Base-by-base conservation (phyloP, 306 rosid species). In the Hippophae rhamnoides region DNA sequence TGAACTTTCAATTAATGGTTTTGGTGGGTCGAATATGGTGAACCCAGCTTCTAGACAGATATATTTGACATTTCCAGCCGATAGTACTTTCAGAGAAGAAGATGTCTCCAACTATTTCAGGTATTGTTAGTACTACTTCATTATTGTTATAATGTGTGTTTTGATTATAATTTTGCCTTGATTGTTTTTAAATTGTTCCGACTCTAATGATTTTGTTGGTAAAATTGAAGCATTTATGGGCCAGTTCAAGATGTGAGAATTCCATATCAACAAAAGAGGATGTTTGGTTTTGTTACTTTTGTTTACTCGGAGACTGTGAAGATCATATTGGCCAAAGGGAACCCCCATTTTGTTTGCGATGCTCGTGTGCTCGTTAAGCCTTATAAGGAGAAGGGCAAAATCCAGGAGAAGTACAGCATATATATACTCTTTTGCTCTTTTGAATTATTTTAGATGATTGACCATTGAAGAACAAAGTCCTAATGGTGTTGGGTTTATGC, bases 181-280 rank as follows among this genome's bases (percentile, higher is more conserved):
- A 52, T 5, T 6, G 44, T 46, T 46, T 18, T 13, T 1, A 0
- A 50, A 46, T 9, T 47, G 72, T 60, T 56, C 63, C 61, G 62
- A 65, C 27, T 40, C 18, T 2, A 14, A 38, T 42, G 60, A 46
- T 2, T 68, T 54, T 10, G 45, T 31, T 66, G 60, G 12, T 27
- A 54, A 43, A 18, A 9, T 41, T 76, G 72, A 60, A 92, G 99
- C 80, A 82, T 79, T 60, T 92, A 81, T 62, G 99, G 99, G 4
- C 96, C 96, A 1, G 99, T 92, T 58, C 95, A 92, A 77, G 99
- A 92, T n/a, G 99, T 92, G 84, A 83, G 99, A 75, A 92, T 92
- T 60, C 99, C 99, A 18, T 92, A 92, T 56, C 99, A 92, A 75
- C 99, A 92, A 79, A 92, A 92, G 80, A 61, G 99, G 10, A 92